Base-by-base conservation (phyloP, 2,329 filamentous ascomycete genomes). In the Aspergillus phoenicis region DNA sequence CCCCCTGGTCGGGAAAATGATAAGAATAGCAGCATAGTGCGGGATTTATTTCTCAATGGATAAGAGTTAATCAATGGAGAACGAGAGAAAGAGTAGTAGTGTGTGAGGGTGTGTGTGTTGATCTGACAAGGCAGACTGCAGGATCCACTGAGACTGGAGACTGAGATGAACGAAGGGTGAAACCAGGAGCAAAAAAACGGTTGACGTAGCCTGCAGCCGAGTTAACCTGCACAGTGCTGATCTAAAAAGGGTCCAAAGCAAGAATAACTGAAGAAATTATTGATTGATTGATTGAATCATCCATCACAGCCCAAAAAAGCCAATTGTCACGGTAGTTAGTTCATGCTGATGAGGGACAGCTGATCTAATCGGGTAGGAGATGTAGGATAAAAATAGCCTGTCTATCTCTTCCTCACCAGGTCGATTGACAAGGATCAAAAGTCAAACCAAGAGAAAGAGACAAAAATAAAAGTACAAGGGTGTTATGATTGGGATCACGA, bases 91-190 rank as follows among this genome's bases (percentile, higher is more conserved):
- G 33, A 13, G 33, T 26, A 7, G 4, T 4, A 5, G 26, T 26
- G 26, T 26, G 26, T 26, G 26, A 5, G 26, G 4, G 26, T 26
- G 26, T 36, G 33, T 36, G 11, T 36, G 33, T 36, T 36, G 11
- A 30, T 28, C 54, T 30, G 17, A 49, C 54, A 49, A 57, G 54
- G 54, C 54, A 57, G 54, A 57, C 43, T 57, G 28, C 28, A 43
- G 43, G 54, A 57, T 51, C 54, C 54, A 57, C 54, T 20, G 24
- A 38, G 52, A 48, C 22, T 39, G 5, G 52, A 8, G 22, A 36
- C 6, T 20, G 22, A 36, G 33, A 36, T 36, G 33, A 36, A 36
- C 11, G 38, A 36, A 15, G 5, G 22, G 38, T 26, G 39, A 28
- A 55, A 41, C 24, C 20, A 33, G 11, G 45, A 10, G 11, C 8